A percentile compares a stretch with the other conserved stretches of the same genome.
These are phyloP conservation scores for Neocallimastix lanati DNA, from an alignment of 192 early-diverging fungal genomes.

Conservation along the genomic window DNA sequence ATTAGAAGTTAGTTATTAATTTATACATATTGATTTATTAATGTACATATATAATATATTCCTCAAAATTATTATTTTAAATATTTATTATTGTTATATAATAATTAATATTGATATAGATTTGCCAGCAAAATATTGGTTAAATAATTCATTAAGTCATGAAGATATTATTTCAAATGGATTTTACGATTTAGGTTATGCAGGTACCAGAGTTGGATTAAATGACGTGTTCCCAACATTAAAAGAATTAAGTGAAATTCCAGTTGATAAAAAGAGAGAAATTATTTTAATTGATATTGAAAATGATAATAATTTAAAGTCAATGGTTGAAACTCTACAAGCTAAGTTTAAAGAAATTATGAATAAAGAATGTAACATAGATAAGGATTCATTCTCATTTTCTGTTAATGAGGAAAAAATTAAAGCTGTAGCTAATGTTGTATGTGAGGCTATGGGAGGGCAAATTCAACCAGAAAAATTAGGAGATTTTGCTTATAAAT, in stretches of 20 bases:
- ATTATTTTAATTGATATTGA: slow-evolving; percentile 18
- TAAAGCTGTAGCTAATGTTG: slow-evolving; percentile 15
- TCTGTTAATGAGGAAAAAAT: slow-evolving; percentile 6
- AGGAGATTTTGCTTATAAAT: slow-evolving; percentile 20
- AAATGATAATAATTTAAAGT: slow-evolving; percentile 9
- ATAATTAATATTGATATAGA: slow-evolving; percentile 9
- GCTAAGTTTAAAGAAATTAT: slow-evolving; percentile 1
- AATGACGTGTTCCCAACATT: slow-evolving; percentile 13
- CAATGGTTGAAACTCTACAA: slow-evolving; percentile 1
- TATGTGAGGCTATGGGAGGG: slow-evolving; percentile 24
- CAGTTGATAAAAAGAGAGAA: slow-evolving; percentile 29
- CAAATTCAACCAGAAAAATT: slow-evolving; percentile 8
- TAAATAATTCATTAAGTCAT: slow-evolving; percentile 16
- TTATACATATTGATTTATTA: too few relatives aligned
- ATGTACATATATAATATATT: neutral
- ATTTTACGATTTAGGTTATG: slow-evolving; percentile 36
- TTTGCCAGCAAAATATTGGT: slow-evolving; percentile 35
- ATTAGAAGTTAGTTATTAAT: too few relatives aligned
- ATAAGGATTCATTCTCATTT: neutral
- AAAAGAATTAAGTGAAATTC: slow-evolving; percentile 8
- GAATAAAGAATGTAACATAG: slow-evolving; percentile 3
- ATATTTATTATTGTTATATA: too few relatives aligned
- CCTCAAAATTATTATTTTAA: too few relatives aligned
- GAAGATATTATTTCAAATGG: slow-evolving; percentile 22
- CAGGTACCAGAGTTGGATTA: slow-evolving; percentile 11